phyloP scores from a whole-genome alignment of 2,329 filamentous ascomycete genomes.

The Tetracladium maxilliforme region DNA sequence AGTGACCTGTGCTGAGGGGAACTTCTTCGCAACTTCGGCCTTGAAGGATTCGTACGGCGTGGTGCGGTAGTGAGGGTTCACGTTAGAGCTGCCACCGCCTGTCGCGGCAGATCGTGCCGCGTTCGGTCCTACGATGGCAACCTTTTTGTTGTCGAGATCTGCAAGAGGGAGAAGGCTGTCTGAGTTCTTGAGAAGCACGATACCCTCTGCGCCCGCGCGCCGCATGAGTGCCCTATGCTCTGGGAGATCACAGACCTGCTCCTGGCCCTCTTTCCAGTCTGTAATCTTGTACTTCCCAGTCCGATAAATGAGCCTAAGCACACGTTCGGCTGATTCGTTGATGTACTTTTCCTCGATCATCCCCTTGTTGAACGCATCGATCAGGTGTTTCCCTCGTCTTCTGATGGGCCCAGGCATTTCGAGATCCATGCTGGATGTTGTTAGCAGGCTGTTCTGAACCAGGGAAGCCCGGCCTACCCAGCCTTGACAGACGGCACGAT shows the following conservation, averaged over 20 bases:
- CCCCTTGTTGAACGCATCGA: no score
- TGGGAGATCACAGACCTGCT: no score
- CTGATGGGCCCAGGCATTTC: conserved; percentile 23
- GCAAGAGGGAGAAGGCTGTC: conserved; percentile 9
- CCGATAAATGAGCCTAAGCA: no score
- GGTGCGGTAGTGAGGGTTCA: conserved; percentile 17
- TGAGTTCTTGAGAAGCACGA: conserved; percentile 12
- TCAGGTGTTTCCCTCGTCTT: conserved; percentile 8
- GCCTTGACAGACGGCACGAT: conserved; percentile 13
- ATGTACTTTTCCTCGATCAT: no score
- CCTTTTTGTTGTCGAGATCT: conserved; percentile 1
- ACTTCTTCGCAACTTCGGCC: conserved; percentile 1
- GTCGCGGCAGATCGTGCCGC: no score
- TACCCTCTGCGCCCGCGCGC: conserved; percentile 9
- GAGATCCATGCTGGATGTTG: conserved; percentile 17
- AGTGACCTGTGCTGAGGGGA: conserved; percentile 3
- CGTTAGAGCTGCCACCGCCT: conserved; percentile 17
- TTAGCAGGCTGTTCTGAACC: no score
- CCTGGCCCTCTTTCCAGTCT: no score
- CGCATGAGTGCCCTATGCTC: no score
- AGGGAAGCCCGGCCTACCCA: conserved; percentile 12
- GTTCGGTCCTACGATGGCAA: conserved; percentile 8
- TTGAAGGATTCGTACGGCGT: conserved; percentile 12
- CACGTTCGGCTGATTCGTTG: no score
- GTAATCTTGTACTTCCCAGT: no score